A percentile compares a stretch with the other conserved stretches of the same genome.
Evolutionary conservation across 208 protist genomes (phyloP).

Genomic region (Leishmania guyanensis): DNA sequence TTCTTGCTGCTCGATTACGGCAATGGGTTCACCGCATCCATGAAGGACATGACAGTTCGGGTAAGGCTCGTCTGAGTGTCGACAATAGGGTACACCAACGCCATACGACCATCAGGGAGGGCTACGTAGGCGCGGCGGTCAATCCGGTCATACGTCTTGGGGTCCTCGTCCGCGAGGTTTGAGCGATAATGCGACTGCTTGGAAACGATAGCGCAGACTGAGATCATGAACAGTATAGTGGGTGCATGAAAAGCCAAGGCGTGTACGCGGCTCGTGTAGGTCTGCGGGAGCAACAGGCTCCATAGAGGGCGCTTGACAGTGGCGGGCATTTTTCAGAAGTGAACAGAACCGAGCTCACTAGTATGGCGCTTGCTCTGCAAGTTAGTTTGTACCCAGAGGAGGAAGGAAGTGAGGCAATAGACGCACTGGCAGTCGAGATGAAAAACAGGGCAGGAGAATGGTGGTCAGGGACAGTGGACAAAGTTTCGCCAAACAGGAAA

Average conservation of each 20-base stretch:
- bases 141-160: conserved; percentile 84
- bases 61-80: conserved; percentile 83
- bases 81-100: conserved; percentile 88
- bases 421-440: background rate
- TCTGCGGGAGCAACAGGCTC: conserved; percentile 68
- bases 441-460: background rate
- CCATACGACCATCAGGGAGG: conserved; percentile 91
- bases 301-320: conserved; percentile 83
- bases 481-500: background rate
- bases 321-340: conserved; percentile 25
- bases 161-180: conserved; percentile 81
- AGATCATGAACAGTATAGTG: conserved; percentile 69
- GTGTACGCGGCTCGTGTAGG: conserved; percentile 77
- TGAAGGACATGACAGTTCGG: conserved; percentile 74
- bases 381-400: background rate
- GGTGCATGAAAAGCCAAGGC: conserved; percentile 71
- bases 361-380: background rate
- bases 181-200: conserved; percentile 89
- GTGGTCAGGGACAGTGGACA: background rate
- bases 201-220: conserved; percentile 68
- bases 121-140: conserved; percentile 90
- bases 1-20: conserved; percentile 42
- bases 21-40: conserved; percentile 85
- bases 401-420: conserved; percentile 22
- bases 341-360: background rate